These are phyloP conservation scores for Blepharisma japonicum DNA, from an alignment of 73 alveolate genomes.

Conservation along the genomic window DNA sequence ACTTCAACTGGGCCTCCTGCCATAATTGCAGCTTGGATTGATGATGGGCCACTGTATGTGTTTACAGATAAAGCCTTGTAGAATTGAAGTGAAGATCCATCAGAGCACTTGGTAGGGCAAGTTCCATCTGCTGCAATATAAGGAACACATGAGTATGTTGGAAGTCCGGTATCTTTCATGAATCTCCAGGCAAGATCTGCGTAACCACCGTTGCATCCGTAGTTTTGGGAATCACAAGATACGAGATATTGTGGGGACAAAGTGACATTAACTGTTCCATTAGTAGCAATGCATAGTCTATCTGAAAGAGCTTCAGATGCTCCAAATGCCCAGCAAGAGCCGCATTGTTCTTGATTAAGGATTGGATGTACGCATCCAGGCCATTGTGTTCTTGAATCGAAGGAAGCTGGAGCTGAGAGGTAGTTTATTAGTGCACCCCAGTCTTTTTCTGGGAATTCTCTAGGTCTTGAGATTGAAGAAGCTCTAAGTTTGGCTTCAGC, in stretches of 20 bases:
- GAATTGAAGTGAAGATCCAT: neutral
- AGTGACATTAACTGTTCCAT: slow-evolving; percentile 48
- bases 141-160: slow-evolving; percentile 2
- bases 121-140: slow-evolving; percentile 9
- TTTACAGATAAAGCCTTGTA: neutral
- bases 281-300: slow-evolving; percentile 83
- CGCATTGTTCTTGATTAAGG: slow-evolving; percentile 63
- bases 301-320: slow-evolving; percentile 93
- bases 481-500: neutral
- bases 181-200: slow-evolving; percentile 61
- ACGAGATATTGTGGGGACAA: slow-evolving; percentile 75
- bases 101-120: neutral
- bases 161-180: slow-evolving; percentile 48
- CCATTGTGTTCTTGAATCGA: slow-evolving; percentile 20
- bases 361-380: slow-evolving; percentile 26
- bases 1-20: slow-evolving; percentile 12
- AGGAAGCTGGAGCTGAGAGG: slow-evolving; percentile 5
- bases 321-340: slow-evolving; percentile 99
- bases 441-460: slow-evolving; percentile 3
- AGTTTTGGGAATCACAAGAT: slow-evolving; percentile 64
- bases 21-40: slow-evolving; percentile 6
- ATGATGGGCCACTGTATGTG: neutral
- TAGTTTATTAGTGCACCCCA: slow-evolving; percentile 23
- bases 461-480: neutral
- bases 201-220: slow-evolving; percentile 83